Evolutionary conservation across 345 rosid genomes (phyloP).

Genomic region (Brassica incana): DNA sequence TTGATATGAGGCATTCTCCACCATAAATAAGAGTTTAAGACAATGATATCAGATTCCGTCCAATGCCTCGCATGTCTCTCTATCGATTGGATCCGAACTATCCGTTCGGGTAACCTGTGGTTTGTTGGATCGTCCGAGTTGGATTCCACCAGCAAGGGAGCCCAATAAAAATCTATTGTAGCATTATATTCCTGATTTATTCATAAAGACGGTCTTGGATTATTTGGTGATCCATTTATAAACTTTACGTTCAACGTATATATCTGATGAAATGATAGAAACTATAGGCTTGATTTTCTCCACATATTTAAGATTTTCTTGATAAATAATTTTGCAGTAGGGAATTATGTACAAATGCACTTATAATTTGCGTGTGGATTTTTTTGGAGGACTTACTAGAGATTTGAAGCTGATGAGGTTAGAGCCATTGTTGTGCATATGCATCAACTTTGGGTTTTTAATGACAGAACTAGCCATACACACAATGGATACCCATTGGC

Average conservation of each 20-base stretch:
- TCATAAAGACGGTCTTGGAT: not conserved
- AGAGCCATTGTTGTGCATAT: conserved; percentile 66
- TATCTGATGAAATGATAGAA: not conserved
- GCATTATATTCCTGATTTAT: conserved; percentile 74
- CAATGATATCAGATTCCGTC: conserved; percentile 70
- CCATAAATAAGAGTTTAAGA: conserved; percentile 90
- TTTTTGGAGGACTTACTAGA: conserved; percentile 36
- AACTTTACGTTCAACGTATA: not conserved
- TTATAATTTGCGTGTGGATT: not conserved
- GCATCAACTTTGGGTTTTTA: conserved; percentile 47
- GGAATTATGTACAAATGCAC: not conserved
- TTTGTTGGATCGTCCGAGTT: conserved; percentile 81
- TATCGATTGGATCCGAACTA: conserved; percentile 75
- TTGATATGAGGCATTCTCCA: conserved; percentile 77
- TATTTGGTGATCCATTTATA: not conserved
- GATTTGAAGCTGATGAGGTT: conserved; percentile 52
- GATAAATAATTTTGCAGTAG: not conserved
- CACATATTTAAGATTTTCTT: not conserved
- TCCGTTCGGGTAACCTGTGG: conserved; percentile 69
- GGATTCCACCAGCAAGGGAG: conserved; percentile 89
- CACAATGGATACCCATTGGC: conserved; percentile 93
- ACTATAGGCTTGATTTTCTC: not conserved
- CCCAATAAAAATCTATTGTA: conserved; percentile 86
- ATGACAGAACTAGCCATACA: conserved; percentile 73
- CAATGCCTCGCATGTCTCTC: conserved; percentile 80